Evolutionary conservation across 148 eudicot genomes (phyloP), one percentile per base, ranked within the genome.

Genomic region (Agrostemma githago): DNA sequence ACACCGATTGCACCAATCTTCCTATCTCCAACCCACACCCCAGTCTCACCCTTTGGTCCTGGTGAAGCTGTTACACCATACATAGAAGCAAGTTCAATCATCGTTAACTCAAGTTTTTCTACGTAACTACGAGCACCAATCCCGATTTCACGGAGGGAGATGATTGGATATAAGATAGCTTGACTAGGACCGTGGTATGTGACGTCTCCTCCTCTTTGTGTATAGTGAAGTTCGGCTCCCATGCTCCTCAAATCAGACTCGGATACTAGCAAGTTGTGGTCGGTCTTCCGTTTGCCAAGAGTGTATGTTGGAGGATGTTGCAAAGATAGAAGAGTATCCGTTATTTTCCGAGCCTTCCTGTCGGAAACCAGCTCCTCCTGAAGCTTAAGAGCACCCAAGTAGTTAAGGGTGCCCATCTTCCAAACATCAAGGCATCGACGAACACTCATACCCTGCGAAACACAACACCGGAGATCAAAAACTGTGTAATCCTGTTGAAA

Each of bases 1-100:
- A 93, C 98, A 20, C 98, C 98, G 54, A 91, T 91, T 4, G 98
- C 98, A 42, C 98, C 97, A 48, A 93, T 89, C 85, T 93, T 93
- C 79, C 86, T 83, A 39, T 85, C 89, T 48, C 87, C 94, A 48
- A 93, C 92, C 96, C 98, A 93, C 63, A 93, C 98, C 20, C 96
- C 98, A 1, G 98, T 93, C 75, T 93, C 90, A 56, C 96, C 76
- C 40, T 72, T 84, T 46, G 76, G 76, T 65, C 94, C 96, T 40
- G 84, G 77, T 19, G 77, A 57, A 85, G 96, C 96, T 81, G 70
- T 58, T 16, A 93, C 88, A 15, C 92, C 92, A 63, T 93, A 89
- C 11, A 89, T 20, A 74, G 92, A 84, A 4, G 97, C 90, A 76
- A 91, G 78, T 43, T 93, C 88, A 63, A 91, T 93, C 96, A 93